Evolutionary conservation across 345 rosid genomes (phyloP).

Genomic region (Eucalyptus marginata): DNA sequence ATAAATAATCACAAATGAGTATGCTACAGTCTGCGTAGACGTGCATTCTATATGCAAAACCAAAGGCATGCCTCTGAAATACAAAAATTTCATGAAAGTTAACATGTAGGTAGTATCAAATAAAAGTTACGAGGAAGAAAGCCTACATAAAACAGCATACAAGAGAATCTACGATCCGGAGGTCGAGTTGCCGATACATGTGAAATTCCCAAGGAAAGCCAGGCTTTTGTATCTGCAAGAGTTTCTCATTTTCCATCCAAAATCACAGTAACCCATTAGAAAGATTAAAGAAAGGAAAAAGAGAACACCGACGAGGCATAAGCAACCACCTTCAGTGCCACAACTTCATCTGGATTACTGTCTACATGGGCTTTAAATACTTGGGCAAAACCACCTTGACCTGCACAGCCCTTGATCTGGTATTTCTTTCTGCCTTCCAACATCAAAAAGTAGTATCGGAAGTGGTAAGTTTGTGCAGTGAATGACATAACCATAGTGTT

Average conservation of each 20-base stretch:
- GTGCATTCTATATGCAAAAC: constrained; percentile 66
- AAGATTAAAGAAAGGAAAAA: background rate
- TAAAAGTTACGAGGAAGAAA: background rate
- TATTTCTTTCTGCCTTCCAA: constrained; percentile 74
- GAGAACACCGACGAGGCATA: background rate
- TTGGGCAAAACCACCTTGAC: constrained; percentile 88
- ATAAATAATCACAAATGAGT: constrained; percentile 67
- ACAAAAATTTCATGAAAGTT: constrained; percentile 1
- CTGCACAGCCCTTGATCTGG: constrained; percentile 97
- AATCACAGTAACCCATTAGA: background rate
- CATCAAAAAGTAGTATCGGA: background rate
- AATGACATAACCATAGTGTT: background rate
- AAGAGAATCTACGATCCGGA: constrained; percentile 44
- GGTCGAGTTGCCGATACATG: constrained; percentile 91
- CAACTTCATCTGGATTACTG: constrained; percentile 64
- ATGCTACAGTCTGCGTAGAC: constrained; percentile 67
- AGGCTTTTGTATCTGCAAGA: constrained; percentile 81
- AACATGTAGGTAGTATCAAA: background rate
- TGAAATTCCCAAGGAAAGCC: constrained; percentile 95
- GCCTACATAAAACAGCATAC: constrained; percentile 22
- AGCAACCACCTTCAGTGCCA: constrained; percentile 65
- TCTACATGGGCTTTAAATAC: constrained; percentile 68
- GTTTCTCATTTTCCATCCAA: background rate
- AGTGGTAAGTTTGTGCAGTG: background rate
- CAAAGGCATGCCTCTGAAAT: constrained; percentile 76